Base-by-base conservation (phyloP, 108 stramenopile genomes). In the Mediolabrus comicus region DNA sequence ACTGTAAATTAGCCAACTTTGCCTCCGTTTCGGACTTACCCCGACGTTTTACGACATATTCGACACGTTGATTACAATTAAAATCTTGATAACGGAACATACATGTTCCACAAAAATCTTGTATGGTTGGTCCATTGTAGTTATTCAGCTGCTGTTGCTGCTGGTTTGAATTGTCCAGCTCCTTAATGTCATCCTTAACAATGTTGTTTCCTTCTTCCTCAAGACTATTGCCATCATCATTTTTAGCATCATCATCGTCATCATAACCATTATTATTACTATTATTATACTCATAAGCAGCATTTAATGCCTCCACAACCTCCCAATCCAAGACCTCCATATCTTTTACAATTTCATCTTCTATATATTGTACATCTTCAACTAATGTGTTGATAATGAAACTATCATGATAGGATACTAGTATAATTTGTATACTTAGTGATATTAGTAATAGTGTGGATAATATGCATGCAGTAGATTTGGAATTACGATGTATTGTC, bases 361-460 rank as follows among this genome's bases (percentile, higher is more conserved):
- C 66, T 13, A 36, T n/a, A 24, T 41, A 10, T 12, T 67, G 55
- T 17, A 32, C 38, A 52, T 75, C 61, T 17, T 62, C 29, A n/a
- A 39, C n/a, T 26, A 62, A 41, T 41, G 57, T 35, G 9, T 64
- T 26, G 1, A 69, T 6, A 11, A 69, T 6, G 26, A 74, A 46
- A 5, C 69, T 46, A 26, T 69, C 75, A 24, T 69, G 67, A 59
- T 64, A 55, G 6, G 46, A 28, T 0, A 76, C 0, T 38, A 76
- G 38, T n/a, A 64, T 27, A 30, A 69, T 30, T 57, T 76, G 75
- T 12, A 64, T 29, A 54, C 38, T 24, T 14, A 76, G 46, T 12
- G 75, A 69, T 11, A 76, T 2, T 17, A 54, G 11, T 10, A 76
- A 54, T 8, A 76, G 62, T 46, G 68, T 32, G 38, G 75, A 53